Evolutionary conservation across 2,329 filamentous ascomycete genomes (phyloP), one percentile per base, ranked within the genome.

Genomic region (Ramularia endophylla): DNA sequence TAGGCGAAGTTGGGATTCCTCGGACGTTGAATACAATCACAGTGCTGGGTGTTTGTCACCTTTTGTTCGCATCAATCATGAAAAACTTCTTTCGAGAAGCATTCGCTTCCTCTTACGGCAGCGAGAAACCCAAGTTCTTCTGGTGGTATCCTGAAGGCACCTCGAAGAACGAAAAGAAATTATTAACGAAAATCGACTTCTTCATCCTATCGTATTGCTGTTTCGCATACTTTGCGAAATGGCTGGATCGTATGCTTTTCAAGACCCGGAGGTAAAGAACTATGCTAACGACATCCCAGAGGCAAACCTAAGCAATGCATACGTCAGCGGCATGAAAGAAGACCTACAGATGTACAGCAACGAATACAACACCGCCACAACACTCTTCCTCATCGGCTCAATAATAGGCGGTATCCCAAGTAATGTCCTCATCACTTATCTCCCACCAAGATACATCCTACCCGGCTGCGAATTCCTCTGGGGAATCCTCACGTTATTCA

Each of bases 251-350:
- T 43, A 37, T 8, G 40, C 30, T 11, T 15, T 27, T 29, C 17
- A 12, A 2, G 8, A 8, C 15, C 13, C 13, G 11, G 13, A 19
- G 19, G 13, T 22, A 20, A 5, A 4, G 4, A 6, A 22, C 20
- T 11, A 27, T 30, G 15, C 12, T 34, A 13, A 34, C 30, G 12
- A 6, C 6, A 5, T 27, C 8, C 5, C 55, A 64, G 19, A 48
- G 27, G 62, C 61, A 8, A 68, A 68, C 31, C 53, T 68, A 8
- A 65, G 62, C 46, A 68, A 68, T 55, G 65, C 65, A 9, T 68
- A 67, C 42, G 62, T 68, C 11, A 53, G 58, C 37, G 65, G 65
- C 5, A 68, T 68, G 65, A 63, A 60, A 42, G 65, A 67, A 44
- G 65, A 68, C 37, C 47, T 68, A 20, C 44, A 51, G 27, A 65